These are phyloP conservation scores for Oryza brachyantha DNA, from an alignment of 176 grass and related monocot species.

Conservation along the genomic window DNA sequence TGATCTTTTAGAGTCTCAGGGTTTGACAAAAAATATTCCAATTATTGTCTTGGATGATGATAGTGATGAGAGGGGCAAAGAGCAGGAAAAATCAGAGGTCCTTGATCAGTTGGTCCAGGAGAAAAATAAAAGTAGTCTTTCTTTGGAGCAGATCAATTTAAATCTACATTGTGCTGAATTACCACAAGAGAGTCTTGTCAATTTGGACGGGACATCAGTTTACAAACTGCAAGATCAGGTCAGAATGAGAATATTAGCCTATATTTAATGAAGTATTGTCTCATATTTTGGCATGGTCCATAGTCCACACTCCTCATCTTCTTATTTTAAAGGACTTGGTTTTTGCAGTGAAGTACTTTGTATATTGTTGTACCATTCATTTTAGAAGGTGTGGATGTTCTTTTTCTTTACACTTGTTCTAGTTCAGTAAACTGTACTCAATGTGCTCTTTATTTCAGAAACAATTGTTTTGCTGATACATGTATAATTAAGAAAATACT, in stretches of 20 bases:
- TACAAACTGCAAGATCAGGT: conserved; percentile 48
- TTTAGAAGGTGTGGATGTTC: background rate
- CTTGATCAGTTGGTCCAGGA: conserved; percentile 31
- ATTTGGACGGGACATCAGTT: conserved; percentile 26
- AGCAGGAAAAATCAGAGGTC: conserved; percentile 33
- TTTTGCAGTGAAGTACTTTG: background rate
- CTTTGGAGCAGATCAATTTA: conserved; percentile 21
- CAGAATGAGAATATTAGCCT: conserved; percentile 8
- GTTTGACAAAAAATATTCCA: conserved; percentile 43
- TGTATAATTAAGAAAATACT: background rate
- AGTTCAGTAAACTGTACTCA: background rate
- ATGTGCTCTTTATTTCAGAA: background rate
- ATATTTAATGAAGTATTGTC: conserved; percentile 10
- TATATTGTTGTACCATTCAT: background rate
- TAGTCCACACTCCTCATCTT: background rate
- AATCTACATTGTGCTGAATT: conserved; percentile 38
- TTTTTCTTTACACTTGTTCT: background rate
- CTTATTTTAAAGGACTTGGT: background rate
- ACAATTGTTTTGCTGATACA: background rate
- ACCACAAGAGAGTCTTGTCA: conserved; percentile 2
- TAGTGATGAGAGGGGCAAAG: conserved; percentile 41
- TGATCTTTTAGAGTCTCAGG: conserved; percentile 58
- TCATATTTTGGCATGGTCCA: background rate
- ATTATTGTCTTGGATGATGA: conserved; percentile 42
- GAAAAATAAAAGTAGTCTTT: conserved; percentile 32